phyloP scores from a whole-genome alignment of 2,329 filamentous ascomycete genomes.

The Ceratocystiopsis minuta region DNA sequence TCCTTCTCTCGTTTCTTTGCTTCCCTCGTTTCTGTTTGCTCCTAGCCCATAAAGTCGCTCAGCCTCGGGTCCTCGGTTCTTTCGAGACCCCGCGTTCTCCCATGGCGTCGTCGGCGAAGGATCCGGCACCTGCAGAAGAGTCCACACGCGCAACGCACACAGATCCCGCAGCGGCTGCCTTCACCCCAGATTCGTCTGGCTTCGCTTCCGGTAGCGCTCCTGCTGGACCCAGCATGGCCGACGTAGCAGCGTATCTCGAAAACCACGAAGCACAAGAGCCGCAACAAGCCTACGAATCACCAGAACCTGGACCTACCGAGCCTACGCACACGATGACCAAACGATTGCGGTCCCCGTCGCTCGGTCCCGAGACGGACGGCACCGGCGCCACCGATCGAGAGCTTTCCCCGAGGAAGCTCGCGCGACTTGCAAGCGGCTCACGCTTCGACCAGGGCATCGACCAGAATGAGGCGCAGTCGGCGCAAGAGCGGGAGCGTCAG shows the following conservation, averaged over 20 bases:
- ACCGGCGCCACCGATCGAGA: constrained; percentile 19
- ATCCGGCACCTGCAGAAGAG: no score
- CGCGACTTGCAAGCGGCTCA: constrained; percentile 23
- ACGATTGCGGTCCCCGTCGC: constrained; percentile 20
- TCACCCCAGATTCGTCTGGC: no score
- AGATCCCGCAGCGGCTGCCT: no score
- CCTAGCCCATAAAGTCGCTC: no score
- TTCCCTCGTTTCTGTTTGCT: background rate
- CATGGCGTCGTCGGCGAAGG: no score
- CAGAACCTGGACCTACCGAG: no score
- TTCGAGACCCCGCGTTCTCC: no score
- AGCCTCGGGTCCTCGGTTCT: background rate
- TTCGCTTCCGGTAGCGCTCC: no score
- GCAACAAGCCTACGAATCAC: background rate
- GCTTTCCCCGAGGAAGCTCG: constrained; percentile 34
- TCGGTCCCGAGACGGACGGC: constrained; percentile 27
- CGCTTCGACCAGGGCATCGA: constrained; percentile 4
- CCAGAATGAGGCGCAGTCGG: no score
- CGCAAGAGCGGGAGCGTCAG: no score
- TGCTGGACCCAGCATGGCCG: no score
- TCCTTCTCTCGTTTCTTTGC: background rate
- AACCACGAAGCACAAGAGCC: background rate
- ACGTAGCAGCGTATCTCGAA: background rate
- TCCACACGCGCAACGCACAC: no score
- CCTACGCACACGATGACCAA: constrained; percentile 9